These are phyloP conservation scores for Crithidia expoeki DNA, from an alignment of 208 protist species.

Conservation along the genomic window DNA sequence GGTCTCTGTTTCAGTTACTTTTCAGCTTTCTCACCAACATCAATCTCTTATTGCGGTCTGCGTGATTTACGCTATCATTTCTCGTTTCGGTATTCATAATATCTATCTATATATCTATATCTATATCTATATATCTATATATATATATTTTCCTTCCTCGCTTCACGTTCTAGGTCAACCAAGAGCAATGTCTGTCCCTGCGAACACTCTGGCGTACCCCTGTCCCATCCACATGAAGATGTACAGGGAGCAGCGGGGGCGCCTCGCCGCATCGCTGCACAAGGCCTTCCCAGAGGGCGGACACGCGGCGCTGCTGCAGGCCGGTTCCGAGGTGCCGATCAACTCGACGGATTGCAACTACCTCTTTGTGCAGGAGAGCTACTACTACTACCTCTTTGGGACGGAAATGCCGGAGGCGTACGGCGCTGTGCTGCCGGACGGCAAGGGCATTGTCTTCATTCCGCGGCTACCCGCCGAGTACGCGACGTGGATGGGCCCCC, in stretches of 20 bases:
- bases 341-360: slow-evolving; percentile 91
- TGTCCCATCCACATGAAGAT: slow-evolving; percentile 74
- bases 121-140: no score
- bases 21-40: slow-evolving; percentile 6
- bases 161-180: background rate
- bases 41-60: no score
- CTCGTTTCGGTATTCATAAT: no score
- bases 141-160: no score
- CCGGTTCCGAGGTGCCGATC: slow-evolving; percentile 80
- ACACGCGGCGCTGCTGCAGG: slow-evolving; percentile 84
- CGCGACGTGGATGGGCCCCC: slow-evolving; percentile 90
- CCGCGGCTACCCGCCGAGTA: slow-evolving; percentile 82
- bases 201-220: slow-evolving; percentile 58
- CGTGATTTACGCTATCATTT: no score
- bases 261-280: slow-evolving; percentile 56
- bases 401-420: slow-evolving; percentile 84
- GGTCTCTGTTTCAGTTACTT: no score
- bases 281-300: slow-evolving; percentile 44
- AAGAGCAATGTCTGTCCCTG: slow-evolving; percentile 21
- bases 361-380: slow-evolving; percentile 94
- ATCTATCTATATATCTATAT: no score
- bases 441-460: slow-evolving; percentile 85
- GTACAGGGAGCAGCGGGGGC: slow-evolving; percentile 86
- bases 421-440: slow-evolving; percentile 70
- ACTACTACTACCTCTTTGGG: slow-evolving; percentile 95